Evolutionary conservation across 306 rosid species (phyloP), one percentile per base, ranked within the genome.

Genomic region (Carpinus fangiana): DNA sequence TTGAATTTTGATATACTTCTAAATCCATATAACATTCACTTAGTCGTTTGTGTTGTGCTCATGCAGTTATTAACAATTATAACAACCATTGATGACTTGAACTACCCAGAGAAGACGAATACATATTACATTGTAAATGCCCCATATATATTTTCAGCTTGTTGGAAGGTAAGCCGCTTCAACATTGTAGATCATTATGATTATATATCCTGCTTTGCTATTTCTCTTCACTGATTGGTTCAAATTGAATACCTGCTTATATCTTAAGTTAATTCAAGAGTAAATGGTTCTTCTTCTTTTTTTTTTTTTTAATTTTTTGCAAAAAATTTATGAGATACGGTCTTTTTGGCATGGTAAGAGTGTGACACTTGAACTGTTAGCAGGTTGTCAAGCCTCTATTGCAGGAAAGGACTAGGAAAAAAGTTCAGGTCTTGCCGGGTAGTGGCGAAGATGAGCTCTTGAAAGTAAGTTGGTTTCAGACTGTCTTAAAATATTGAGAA

Each of bases 361-460:
- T 69, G 55, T 79, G 76, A 70, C 70, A 59, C 72, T 46, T 23
- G 57, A 48, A 23, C 67, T 73, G 34, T 86, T 67, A 9, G 41
- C 89, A 93, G 98, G 99, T 91, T 74, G 98, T 95, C 84, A 92
- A 90, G 86, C 99, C 99, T 70, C 99, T 95, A 72, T 87, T 95
- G 80, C 99, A 95, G 83, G 99, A 95, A 82, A 91, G 98, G 80
- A 95, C 99, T 5, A 90, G 92, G 78, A 93, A 76, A 86, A 95
- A 95, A 72, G 84, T 93, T 76, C 97, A 95, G 75, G 97, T 95
- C 73, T 81, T 95, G 81, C 84, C 85, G 28, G 99, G 98, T 62
- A 83, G 86, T 74, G 99, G 99, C 41, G 86, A 87, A 83, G 98
- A 95, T 81, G 99, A 95, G 83, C 85, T 95, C 73, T 80, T 95